A percentile compares a stretch with the other conserved stretches of the same genome.
Conservation (phyloP, 768 basidiomycete species). For the Phaffia australis region DNA sequence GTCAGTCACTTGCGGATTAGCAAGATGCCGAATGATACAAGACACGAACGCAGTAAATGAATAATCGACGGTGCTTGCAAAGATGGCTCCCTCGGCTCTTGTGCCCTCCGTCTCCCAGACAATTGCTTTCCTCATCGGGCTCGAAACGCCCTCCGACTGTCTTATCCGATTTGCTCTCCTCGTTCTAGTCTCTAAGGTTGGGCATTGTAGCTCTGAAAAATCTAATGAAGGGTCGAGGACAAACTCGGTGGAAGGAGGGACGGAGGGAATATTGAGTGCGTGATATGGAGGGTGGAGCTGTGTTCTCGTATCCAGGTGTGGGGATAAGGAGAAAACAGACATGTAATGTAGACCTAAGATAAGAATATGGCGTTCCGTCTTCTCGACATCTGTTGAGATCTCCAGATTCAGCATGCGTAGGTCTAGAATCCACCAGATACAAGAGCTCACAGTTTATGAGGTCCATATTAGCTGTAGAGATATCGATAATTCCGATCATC, state of each 20-base stretch:
- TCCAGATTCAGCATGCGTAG: background rate
- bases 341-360: slow-evolving; percentile 10
- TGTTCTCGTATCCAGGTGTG: background rate
- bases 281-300: background rate
- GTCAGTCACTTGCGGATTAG: background rate
- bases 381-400: slow-evolving; percentile 16
- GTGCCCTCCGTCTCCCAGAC: background rate
- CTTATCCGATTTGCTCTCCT: background rate
- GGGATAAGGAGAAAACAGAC: slow-evolving; percentile 5
- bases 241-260: slow-evolving; percentile 14
- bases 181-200: background rate
- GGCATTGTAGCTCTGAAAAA: background rate
- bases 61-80: slow-evolving; percentile 3
- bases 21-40: background rate
- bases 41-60: slow-evolving; percentile 3
- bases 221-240: slow-evolving; percentile 8
- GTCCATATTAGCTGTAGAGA: slow-evolving; percentile 7
- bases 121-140: background rate
- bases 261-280: slow-evolving; percentile 16
- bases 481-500: slow-evolving; percentile 4
- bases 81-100: background rate
- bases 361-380: slow-evolving; percentile 13
- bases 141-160: background rate
- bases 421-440: background rate
- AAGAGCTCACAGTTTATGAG: slow-evolving; percentile 20